Conservation (phyloP, 352 stramenopile species). For the Phytophthora colocasiae region DNA sequence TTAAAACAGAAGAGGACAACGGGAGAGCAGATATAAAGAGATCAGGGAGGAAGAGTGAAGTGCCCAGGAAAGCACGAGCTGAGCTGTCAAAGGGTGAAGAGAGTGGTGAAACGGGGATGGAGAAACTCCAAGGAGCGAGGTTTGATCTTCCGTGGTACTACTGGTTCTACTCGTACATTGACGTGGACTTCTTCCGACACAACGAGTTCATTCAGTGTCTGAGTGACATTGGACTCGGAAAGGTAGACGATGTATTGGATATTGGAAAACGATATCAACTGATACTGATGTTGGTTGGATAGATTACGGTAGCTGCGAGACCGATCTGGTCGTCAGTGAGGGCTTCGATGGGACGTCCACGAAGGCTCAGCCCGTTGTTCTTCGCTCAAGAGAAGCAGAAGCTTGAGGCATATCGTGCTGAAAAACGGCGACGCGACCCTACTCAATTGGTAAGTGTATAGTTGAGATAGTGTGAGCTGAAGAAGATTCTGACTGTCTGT, state of each 20-base stretch:
- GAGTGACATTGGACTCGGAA: conserved; percentile 63
- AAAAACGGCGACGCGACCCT: conserved; percentile 41
- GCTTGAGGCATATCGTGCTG: conserved; percentile 59
- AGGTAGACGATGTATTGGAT: conserved; percentile 35
- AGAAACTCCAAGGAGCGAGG: conserved; percentile 28
- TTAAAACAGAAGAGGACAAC: conserved; percentile 19
- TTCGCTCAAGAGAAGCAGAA: conserved; percentile 76
- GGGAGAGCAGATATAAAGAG: neutral
- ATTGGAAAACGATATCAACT: neutral
- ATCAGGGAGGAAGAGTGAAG: conserved; percentile 15
- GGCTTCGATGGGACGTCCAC: conserved; percentile 74
- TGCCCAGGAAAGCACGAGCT: conserved; percentile 6
- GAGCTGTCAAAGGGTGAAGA: conserved; percentile 24
- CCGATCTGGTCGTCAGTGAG: conserved; percentile 83
- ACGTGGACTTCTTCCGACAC: conserved; percentile 75
- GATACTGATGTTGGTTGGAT: neutral
- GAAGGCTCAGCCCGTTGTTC: conserved; percentile 72
- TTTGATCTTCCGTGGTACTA: conserved; percentile 72
- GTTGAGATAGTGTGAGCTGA: neutral
- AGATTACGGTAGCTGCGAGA: conserved; percentile 58
- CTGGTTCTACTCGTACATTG: conserved; percentile 76
- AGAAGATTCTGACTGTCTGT: neutral
- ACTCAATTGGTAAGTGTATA: conserved; percentile 14
- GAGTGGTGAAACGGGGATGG: conserved; percentile 9
- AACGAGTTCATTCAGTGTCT: conserved; percentile 85